Conservation (phyloP, 2,329 filamentous ascomycete genomes). For the Aplosporella prunicola region DNA sequence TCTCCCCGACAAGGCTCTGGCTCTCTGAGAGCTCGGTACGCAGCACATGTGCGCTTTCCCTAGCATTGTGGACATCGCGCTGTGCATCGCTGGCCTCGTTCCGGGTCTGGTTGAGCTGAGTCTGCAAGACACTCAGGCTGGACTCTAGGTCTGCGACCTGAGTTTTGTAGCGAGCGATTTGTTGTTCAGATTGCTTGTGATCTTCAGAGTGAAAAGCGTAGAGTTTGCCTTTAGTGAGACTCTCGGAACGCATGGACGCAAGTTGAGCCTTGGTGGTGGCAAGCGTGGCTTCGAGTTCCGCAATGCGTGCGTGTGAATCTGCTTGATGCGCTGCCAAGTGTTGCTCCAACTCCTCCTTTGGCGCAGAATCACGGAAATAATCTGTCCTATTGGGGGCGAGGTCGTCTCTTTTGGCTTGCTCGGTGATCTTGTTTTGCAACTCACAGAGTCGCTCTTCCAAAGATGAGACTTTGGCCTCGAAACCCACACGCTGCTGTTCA, state of each 20-base stretch:
- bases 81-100: not conserved
- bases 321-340: not conserved
- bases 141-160: conserved; percentile 7
- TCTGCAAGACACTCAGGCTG: conserved; percentile 1
- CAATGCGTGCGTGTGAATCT: conserved; percentile 6
- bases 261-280: conserved; percentile 2
- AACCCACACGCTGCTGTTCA: conserved; percentile 6
- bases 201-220: not conserved
- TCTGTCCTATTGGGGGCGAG: not conserved
- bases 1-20: not conserved
- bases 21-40: conserved; percentile 1
- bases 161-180: conserved; percentile 2
- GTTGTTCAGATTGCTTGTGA: conserved; percentile 1
- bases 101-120: conserved; percentile 3
- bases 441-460: conserved; percentile 1
- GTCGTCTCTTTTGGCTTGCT: not conserved
- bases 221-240: not conserved
- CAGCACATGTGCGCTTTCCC: conserved; percentile 4
- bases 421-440: not conserved
- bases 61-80: not conserved
- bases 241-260: not conserved
- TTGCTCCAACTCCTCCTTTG: not conserved
- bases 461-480: conserved; percentile 1
- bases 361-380: not conserved
- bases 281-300: conserved; percentile 9